Evolutionary conservation across 2,329 filamentous ascomycete species (phyloP).

Genomic region (Apiospora malaysiana): DNA sequence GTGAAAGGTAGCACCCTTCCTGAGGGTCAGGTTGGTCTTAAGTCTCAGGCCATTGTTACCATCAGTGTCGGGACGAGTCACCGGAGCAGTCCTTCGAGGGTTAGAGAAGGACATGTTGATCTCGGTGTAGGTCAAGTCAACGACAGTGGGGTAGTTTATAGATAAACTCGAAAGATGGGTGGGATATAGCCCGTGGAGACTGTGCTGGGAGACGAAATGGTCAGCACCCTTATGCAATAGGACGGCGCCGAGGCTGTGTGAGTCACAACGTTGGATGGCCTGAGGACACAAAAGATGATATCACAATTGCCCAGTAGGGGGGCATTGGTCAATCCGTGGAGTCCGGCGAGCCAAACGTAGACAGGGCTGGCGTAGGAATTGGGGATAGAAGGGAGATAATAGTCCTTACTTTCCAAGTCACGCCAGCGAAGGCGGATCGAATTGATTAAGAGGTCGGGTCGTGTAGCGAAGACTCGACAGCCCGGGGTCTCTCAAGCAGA

Average conservation of each 20-base stretch:
- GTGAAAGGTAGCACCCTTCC: slow-evolving; percentile 74
- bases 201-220: slow-evolving; percentile 29
- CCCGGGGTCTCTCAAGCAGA: neutral
- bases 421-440: neutral
- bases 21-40: slow-evolving; percentile 65
- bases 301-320: slow-evolving; percentile 32
- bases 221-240: slow-evolving; percentile 40
- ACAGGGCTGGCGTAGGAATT: slow-evolving; percentile 9
- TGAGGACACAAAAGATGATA: slow-evolving; percentile 33
- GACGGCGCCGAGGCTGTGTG: slow-evolving; percentile 36
- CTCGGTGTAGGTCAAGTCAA: slow-evolving; percentile 33
- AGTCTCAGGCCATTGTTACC: slow-evolving; percentile 49
- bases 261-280: slow-evolving; percentile 38
- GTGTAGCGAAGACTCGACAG: neutral
- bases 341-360: slow-evolving; percentile 2
- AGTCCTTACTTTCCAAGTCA: slow-evolving; percentile 4
- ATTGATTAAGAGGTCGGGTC: neutral
- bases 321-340: slow-evolving; percentile 36
- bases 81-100: slow-evolving; percentile 51
- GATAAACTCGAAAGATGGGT: slow-evolving; percentile 27
- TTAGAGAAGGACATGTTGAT: slow-evolving; percentile 55
- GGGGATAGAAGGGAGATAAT: neutral
- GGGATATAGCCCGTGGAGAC: slow-evolving; percentile 31
- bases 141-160: slow-evolving; percentile 30
- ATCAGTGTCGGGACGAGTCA: slow-evolving; percentile 49